These are phyloP conservation scores for maize (Zea mays) DNA, from an alignment of 176 grass and related monocot species.

Conservation along the genomic window DNA sequence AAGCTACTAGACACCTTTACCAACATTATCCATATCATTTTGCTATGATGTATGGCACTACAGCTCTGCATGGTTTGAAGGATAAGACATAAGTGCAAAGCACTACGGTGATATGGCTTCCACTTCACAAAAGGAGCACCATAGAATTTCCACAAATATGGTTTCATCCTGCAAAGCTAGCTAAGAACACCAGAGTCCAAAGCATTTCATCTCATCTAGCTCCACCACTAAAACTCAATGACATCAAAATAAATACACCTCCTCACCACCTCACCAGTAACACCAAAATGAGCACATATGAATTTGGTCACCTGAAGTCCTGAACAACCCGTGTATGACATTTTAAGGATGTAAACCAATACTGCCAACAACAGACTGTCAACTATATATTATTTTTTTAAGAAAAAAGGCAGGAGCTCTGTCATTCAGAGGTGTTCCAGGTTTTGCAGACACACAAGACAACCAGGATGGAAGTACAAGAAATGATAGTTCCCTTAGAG, in stretches of 20 bases:
- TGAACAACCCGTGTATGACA: background rate
- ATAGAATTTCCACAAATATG: conserved; percentile 54
- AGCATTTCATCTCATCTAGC: background rate
- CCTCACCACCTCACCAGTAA: background rate
- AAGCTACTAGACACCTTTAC: conserved; percentile 46
- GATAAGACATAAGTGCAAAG: conserved; percentile 69
- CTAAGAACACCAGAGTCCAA: background rate
- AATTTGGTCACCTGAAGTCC: no score
- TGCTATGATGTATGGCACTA: conserved; percentile 64
- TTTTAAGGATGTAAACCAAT: conserved; percentile 2
- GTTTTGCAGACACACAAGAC: background rate
- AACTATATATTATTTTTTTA: background rate
- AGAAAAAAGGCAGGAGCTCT: background rate
- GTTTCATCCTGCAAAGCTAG: conserved; percentile 51
- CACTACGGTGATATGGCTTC: conserved; percentile 70
- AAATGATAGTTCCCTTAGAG: conserved; percentile 10
- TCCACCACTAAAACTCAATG: background rate
- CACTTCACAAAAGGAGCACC: conserved; percentile 68
- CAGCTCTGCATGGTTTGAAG: conserved; percentile 46
- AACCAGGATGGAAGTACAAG: background rate
- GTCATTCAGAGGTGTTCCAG: background rate
- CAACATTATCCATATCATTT: conserved; percentile 62
- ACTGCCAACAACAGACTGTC: background rate
- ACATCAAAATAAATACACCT: background rate
- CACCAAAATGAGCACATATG: no score